Evolutionary conservation across 2,329 filamentous ascomycete genomes (phyloP).

Genomic region (Phyllosticta citriasiana): DNA sequence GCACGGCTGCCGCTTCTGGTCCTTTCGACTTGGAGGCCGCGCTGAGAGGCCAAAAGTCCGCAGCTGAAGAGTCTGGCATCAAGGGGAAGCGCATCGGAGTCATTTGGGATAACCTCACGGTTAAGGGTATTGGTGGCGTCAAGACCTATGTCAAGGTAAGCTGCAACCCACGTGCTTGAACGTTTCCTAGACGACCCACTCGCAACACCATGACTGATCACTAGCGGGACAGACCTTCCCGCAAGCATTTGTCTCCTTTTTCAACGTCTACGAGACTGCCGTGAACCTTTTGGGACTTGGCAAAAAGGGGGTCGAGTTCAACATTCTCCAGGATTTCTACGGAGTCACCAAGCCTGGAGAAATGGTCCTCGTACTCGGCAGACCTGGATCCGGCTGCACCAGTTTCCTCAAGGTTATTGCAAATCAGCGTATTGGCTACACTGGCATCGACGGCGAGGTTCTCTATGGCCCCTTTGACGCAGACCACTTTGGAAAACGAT

Average conservation of each 20-base stretch:
- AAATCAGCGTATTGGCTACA: constrained; percentile 49
- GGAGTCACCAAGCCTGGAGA: constrained; percentile 58
- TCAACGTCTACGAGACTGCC: constrained; percentile 61
- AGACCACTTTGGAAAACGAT: constrained; percentile 58
- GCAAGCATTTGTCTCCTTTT: constrained; percentile 64
- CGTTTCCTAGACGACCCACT: no score
- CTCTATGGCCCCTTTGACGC: constrained; percentile 65
- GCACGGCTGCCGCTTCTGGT: constrained; percentile 31
- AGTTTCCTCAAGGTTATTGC: constrained; percentile 45
- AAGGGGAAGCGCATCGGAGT: constrained; percentile 63
- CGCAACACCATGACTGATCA: neutral
- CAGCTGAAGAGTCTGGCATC: constrained; percentile 69
- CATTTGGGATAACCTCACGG: constrained; percentile 67
- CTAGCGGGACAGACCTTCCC: constrained; percentile 52
- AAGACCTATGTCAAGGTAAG: constrained; percentile 53
- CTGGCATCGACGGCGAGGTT: constrained; percentile 59
- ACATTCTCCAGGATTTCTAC: constrained; percentile 62
- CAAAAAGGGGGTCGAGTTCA: constrained; percentile 59
- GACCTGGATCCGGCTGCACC: constrained; percentile 54
- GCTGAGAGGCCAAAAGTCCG: constrained; percentile 59
- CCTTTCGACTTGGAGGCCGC: constrained; percentile 68
- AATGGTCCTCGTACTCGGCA: constrained; percentile 76
- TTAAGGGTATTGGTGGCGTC: constrained; percentile 63
- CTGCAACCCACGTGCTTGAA: neutral
- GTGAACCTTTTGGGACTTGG: constrained; percentile 54